Base-by-base conservation (phyloP, 345 rosid genomes). In the Eucalyptus sideroxylon region DNA sequence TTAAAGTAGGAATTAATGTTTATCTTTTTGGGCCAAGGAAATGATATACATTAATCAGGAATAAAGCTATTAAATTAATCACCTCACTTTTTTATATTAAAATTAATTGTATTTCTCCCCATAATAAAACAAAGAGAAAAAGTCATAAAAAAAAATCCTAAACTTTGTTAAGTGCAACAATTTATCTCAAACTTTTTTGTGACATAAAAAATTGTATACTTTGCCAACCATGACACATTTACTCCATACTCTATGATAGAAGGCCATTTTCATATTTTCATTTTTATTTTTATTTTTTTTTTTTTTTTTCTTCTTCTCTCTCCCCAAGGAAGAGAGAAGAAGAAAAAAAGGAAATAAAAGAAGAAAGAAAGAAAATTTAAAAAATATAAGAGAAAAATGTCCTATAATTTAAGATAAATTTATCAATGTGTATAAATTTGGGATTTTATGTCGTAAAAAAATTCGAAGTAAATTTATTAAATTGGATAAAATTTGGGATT, bases 241-340 rank as follows among this genome's bases (percentile, higher is more conserved):
- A 51, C 4, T 3, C 4, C 0, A 16, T 0, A 51, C 0, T 51
- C 2, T 16, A 51, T 51, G 8, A 3, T 0, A 1, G 50, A 6
- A 51, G 19, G 21, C 2, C 1, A 50, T 50, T 50, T 50, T 50
- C 3, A 1, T 50, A 6, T 16, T 6, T 51, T 16, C n/a, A 3
- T 16, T 16, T 17, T 17, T 16, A n/a, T 0, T 1, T 16, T 1
- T 50, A 8, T 51, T 6, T 51, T 16, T 17, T 16, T 0, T 17
- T 16, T 0, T 0, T 6, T 16, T 6, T 1, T 51, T 53, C 1
- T 53, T 19, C 10, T 53, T 53, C 24, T 16, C 55, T 51, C 55
- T 16, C 9, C 16, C 3, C 17, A 50, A 50, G 51, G 45, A 8
- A 44, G 47, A 44, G 47, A 44, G 47, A 44, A 44, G 10, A 44